These are phyloP conservation scores for Angophora floribunda DNA, from an alignment of 345 rosid species.

Conservation along the genomic window DNA sequence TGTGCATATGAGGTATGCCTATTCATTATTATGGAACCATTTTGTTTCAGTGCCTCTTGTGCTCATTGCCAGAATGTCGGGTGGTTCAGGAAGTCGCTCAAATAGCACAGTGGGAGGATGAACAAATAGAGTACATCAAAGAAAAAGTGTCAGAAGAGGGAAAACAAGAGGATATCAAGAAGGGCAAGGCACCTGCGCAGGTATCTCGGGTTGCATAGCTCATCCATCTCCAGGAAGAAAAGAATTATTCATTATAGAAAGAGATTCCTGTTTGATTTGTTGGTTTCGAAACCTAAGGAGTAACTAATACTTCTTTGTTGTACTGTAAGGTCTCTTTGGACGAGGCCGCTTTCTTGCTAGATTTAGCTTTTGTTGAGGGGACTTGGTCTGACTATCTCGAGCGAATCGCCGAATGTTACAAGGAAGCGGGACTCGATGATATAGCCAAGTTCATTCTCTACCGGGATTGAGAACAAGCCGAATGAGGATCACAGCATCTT, in stretches of 20 bases:
- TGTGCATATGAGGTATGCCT: conserved; percentile 53
- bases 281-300: background rate
- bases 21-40: background rate
- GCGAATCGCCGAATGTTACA: background rate
- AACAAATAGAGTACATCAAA: conserved; percentile 72
- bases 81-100: conserved; percentile 52
- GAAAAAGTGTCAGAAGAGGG: conserved; percentile 85
- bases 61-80: background rate
- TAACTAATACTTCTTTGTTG: background rate
- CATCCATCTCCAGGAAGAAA: background rate
- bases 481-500: background rate
- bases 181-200: conserved; percentile 80
- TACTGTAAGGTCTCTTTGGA: conserved; percentile 26
- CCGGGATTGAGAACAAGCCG: conserved; percentile 27
- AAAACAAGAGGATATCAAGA: conserved; percentile 62
- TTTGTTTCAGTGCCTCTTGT: background rate
- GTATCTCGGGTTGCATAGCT: conserved; percentile 6
- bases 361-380: background rate
- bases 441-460: conserved; percentile 53
- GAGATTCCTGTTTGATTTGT: background rate
- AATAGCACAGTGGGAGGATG: conserved; percentile 87
- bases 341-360: background rate
- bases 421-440: background rate
- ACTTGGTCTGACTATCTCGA: background rate
- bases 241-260: background rate